Conservation (phyloP, 306 rosid species). For the Corylus avellana region DNA sequence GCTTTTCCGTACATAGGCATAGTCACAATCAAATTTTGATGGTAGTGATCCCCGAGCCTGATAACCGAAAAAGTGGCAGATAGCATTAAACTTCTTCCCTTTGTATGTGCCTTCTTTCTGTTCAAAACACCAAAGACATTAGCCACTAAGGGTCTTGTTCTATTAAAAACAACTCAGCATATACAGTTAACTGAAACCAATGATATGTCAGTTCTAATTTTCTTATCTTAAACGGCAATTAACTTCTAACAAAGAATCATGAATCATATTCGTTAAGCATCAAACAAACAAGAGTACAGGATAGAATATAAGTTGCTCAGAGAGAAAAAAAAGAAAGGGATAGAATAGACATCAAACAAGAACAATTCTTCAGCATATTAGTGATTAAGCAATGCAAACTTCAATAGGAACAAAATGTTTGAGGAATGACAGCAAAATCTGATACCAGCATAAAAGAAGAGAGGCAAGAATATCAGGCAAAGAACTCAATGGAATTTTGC, state of each 20-base stretch:
- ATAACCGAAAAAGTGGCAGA: conserved; percentile 98
- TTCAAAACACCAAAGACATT: conserved; percentile 26
- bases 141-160: not conserved
- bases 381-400: not conserved
- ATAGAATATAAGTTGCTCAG: not conserved
- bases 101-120: conserved; percentile 98
- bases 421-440: conserved; percentile 5
- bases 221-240: conserved; percentile 18
- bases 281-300: conserved; percentile 9
- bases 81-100: conserved; percentile 97
- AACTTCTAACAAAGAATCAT: not conserved
- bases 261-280: conserved; percentile 1
- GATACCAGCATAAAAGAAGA: not conserved
- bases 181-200: not conserved
- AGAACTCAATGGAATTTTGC: conserved; percentile 7
- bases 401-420: not conserved
- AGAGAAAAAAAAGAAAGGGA: not conserved
- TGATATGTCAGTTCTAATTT: conserved; percentile 4
- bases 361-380: not conserved
- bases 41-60: conserved; percentile 99
- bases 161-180: not conserved
- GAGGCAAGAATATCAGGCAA: not conserved
- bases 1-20: conserved; percentile 73
- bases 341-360: not conserved
- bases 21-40: conserved; percentile 95